Evolutionary conservation across 2,329 filamentous ascomycete genomes (phyloP), one percentile per base, ranked within the genome.

Genomic region (Tympanopsis confertula): DNA sequence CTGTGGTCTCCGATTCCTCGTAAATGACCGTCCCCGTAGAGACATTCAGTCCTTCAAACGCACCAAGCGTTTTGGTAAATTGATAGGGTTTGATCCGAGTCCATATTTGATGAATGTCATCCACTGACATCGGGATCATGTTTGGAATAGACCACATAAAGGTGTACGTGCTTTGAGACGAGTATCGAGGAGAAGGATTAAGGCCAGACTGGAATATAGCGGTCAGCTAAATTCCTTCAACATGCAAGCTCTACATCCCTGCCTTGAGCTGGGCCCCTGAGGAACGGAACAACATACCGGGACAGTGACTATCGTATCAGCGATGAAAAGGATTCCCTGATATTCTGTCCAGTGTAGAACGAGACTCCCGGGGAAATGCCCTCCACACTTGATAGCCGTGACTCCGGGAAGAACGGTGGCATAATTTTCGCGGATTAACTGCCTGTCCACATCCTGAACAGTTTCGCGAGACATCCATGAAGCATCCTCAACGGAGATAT

Each of bases 101-200:
- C 83, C 84, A 91, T 59, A 91, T 88, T 20, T 64, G 59, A 40
- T 66, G 58, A 35, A 89, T 68, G 46, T 77, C 76, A 0, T 68
- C 61, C 0, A 80, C 74, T 1, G 69, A 59, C 19, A 91, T 64
- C 0, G 84, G 83, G 14, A 89, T 86, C 72, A 68, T 66, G 52
- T 86, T 85, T 2, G 79, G 79, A 44, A 82, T 78, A 38, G 78
- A 81, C 79, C 82, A 88, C 70, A 86, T 79, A 57, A 87, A 88
- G 1, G 73, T 62, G 50, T 73, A 88, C 13, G 59, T 66, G 47
- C 68, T 74, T n/a, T n/a, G n/a, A n/a, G 29, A 32, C 19, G 15
- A 5, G n/a, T 30, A n/a, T 22, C 36, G n/a, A 14, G 36, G n/a
- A 15, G 13, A 14, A 15, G 12, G 15, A 28, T 15, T 4, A 32